Evolutionary conservation across 2,329 filamentous ascomycete genomes (phyloP), one percentile per base, ranked within the genome.

Genomic region (Clarireedia monteithiana): DNA sequence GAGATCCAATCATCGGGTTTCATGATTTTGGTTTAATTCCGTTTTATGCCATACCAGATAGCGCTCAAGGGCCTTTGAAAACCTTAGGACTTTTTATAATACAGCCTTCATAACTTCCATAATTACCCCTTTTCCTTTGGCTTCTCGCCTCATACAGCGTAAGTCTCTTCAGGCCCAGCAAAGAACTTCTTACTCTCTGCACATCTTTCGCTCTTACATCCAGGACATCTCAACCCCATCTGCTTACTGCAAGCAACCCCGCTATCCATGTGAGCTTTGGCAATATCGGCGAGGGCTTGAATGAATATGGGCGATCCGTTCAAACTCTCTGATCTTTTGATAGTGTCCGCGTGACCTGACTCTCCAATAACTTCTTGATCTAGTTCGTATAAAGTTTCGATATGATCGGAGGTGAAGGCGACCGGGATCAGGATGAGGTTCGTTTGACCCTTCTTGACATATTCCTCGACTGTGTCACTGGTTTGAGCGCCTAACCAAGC

Each of bases 381-480:
- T 52, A 99, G 76, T 72, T 99, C 94, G 70, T 86, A 97, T 0
- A 99, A 77, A 0, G 94, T 99, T 74, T 99, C 94, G 63, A 99
- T 99, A 69, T 99, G 94, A 67, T 99, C 94, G n/a, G 89, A 95
- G 0, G 94, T 99, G 70, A 99, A 99, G 5, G 94, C 94, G 62
- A 99, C 95, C 0, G 94, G 94, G 55, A 99, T 90, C 6, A 99
- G 78, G 1, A 96, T 78, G 54, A 99, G 78, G 68, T 99, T 91
- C 55, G 86, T 95, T 68, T 96, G 89, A 0, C 92, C 94, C 72
- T 94, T 91, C 68, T 88, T 83, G 62, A 97, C 84, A 69, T 96
- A 95, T 58, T 90, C 81, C 68, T 91, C 84, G 10, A 99, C 94
- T 0, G 91, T 92, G 62, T 86, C 84, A 58, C 86, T 85, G 0